Evolutionary conservation across 192 early-diverging fungal species (phyloP), one percentile per base, ranked within the genome.

Genomic region (Gigaspora rosea): DNA sequence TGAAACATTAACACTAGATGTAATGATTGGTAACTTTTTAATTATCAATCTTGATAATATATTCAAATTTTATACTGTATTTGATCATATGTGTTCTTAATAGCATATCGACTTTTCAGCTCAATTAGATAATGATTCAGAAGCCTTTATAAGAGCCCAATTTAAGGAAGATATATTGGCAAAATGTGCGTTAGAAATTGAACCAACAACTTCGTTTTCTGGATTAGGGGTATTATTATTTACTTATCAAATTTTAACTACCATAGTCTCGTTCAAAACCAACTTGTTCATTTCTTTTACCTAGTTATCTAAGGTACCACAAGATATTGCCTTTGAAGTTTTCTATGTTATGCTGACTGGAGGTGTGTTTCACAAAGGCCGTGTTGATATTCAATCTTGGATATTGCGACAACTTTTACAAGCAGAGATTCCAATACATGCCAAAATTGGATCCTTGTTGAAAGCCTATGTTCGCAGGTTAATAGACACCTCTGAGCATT

Each of bases 401-500:
- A 58, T 83, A 36, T 36, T 58, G 8, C 68, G 79, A 8, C 79
- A 80, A 48, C 81, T 83, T 51, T 48, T 41, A 1, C 65, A 77
- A 57, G 80, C 78, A 1, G 74, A 80, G 0, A 58, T 74, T n/a
- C 82, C 82, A 13, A 75, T 83, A 12, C 78, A 81, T 41, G 47
- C 69, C 15, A 65, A 80, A 11, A 58, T 81, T 16, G 70, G 78
- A 46, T 78, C 78, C 46, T 35, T 83, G 27, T 74, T 83, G n/a
- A 75, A 81, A 56, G 59, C 78, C 75, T 83, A 79, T 59, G 78
- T 78, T 8, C 27, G 54, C 18, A 79, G 82, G 82, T 67, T 49
- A 32, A 16, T 47, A 65, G 8, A 32, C 68, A 13, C 65, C 15
- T 15, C 13, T 27, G 15, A 13, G 5, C 41, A 33, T 4, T 20